phyloP scores from a whole-genome alignment of 768 basidiomycete genomes.

The Nidularia sp. region DNA sequence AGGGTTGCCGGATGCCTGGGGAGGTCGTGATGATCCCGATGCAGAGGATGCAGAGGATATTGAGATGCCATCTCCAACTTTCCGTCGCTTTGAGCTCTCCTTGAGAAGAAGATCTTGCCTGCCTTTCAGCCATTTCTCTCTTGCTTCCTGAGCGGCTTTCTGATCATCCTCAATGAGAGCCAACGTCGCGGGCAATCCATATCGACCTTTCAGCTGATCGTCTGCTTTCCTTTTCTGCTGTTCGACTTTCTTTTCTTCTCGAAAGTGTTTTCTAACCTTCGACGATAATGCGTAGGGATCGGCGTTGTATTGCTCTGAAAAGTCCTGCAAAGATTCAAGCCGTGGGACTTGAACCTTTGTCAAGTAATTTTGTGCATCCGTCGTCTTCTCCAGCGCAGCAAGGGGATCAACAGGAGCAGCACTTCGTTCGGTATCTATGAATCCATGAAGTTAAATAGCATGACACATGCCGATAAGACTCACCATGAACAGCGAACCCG shows the following conservation, averaged over 20 bases:
- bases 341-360: slow-evolving; percentile 77
- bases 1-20: slow-evolving; percentile 15
- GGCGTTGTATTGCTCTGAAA: slow-evolving; percentile 73
- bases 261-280: slow-evolving; percentile 75
- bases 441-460: slow-evolving; percentile 1
- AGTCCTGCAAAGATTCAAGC: slow-evolving; percentile 71
- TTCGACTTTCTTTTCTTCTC: slow-evolving; percentile 82
- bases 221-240: slow-evolving; percentile 66
- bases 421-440: slow-evolving; percentile 65
- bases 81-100: slow-evolving; percentile 46
- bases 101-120: slow-evolving; percentile 40
- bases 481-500: slow-evolving; percentile 85
- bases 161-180: slow-evolving; percentile 63
- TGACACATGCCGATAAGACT: slow-evolving; percentile 8
- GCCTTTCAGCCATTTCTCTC: slow-evolving; percentile 55
- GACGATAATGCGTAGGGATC: slow-evolving; percentile 85
- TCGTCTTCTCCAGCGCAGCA: slow-evolving; percentile 84
- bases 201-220: slow-evolving; percentile 65
- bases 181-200: slow-evolving; percentile 71
- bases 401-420: slow-evolving; percentile 75
- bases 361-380: slow-evolving; percentile 66
- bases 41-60: slow-evolving; percentile 8
- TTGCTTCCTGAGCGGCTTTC: slow-evolving; percentile 56
- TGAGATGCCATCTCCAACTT: slow-evolving; percentile 20
- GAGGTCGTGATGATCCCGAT: slow-evolving; percentile 5